phyloP scores from a whole-genome alignment of 1,139 yeast species.

The Lodderomyces oxycetoniae region DNA sequence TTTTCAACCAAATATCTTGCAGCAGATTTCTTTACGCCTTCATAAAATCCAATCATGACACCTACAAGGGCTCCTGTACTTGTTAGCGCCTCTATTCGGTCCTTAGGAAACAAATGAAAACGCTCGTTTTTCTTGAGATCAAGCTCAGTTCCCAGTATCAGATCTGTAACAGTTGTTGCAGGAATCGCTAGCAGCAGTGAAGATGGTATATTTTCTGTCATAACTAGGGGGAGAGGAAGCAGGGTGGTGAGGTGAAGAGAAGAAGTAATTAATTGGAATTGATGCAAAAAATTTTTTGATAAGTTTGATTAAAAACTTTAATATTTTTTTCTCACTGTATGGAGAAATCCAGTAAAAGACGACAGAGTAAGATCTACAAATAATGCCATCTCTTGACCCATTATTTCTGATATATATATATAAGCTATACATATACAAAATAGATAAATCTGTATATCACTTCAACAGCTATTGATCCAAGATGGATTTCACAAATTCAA shows the following conservation, averaged over 20 bases:
- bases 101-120: constrained; percentile 37
- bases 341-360: no score
- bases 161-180: no score
- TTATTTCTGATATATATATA: no score
- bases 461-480: constrained; percentile 71
- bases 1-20: constrained; percentile 70
- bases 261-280: no score
- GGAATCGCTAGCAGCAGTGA: constrained; percentile 1
- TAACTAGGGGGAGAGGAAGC: no score
- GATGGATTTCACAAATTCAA: constrained; percentile 88
- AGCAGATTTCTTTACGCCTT: constrained; percentile 55
- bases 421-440: no score
- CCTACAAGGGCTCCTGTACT: constrained; percentile 51
- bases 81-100: constrained; percentile 31
- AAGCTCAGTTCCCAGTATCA: not conserved
- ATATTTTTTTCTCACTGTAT: no score
- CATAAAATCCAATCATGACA: constrained; percentile 55
- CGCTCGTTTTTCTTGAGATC: constrained; percentile 28
- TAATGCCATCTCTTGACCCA: no score
- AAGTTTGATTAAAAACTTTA: no score
- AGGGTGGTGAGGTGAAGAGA: no score
- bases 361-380: no score
- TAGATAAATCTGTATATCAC: not conserved
- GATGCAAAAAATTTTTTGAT: no score
- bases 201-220: not conserved